Percentiles rank a stretch among this genome's conserved stretches.
Conservation (phyloP, 805 yeast species). For the Wickerhamomyces rabaulensis region DNA sequence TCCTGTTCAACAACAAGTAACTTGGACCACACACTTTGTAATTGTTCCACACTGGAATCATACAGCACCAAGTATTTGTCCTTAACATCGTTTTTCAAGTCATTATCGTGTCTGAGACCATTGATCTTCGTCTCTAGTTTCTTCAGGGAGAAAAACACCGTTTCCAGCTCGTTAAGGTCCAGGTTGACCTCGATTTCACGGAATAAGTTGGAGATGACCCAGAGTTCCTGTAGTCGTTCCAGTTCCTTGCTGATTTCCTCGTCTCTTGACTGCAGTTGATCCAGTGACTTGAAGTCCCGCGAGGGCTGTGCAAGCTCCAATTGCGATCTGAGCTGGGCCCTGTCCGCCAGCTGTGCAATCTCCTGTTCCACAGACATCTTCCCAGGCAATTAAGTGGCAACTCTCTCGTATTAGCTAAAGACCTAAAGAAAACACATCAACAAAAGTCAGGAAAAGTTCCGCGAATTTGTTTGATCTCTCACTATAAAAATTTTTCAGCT, state of each 20-base stretch:
- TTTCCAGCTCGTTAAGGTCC: conserved; percentile 21
- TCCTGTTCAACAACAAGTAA: conserved; percentile 7
- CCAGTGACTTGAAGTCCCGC: conserved; percentile 11
- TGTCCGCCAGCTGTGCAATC: background rate
- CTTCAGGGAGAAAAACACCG: conserved; percentile 15
- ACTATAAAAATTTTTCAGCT: background rate
- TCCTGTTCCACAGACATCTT: background rate
- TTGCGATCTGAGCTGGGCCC: background rate
- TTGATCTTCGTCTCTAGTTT: conserved; percentile 13
- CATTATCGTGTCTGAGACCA: background rate
- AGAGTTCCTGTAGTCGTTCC: conserved; percentile 17
- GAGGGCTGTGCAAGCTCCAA: background rate
- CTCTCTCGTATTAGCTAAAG: too few species aligned
- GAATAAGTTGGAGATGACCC: conserved; percentile 19
- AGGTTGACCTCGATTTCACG: conserved; percentile 21
- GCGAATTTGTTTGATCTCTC: background rate
- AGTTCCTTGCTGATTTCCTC: conserved; percentile 14
- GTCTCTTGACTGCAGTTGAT: conserved; percentile 16
- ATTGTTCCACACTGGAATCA: conserved; percentile 1
- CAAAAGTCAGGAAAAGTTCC: conserved; percentile 7
- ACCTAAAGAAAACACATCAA: background rate
- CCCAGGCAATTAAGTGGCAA: too few species aligned
- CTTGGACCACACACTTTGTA: conserved; percentile 12
- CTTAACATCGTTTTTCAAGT: background rate
- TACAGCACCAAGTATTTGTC: conserved; percentile 6